Evolutionary conservation across 768 basidiomycete species (phyloP).

Genomic region (Collybia sordida): DNA sequence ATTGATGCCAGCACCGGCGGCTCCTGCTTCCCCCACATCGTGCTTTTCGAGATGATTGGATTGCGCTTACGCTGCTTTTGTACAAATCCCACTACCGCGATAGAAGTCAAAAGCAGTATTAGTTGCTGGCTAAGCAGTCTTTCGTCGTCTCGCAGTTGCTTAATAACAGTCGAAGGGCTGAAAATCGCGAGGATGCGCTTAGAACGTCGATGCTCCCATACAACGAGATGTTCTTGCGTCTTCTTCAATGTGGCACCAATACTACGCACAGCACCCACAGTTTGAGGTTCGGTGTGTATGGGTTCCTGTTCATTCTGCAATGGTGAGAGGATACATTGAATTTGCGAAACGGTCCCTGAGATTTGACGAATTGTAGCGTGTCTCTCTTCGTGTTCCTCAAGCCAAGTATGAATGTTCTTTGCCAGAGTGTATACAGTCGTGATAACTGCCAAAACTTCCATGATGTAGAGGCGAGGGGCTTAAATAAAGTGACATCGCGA

Average conservation of each 20-base stretch:
- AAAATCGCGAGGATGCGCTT: slow-evolving; percentile 17
- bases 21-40: not conserved
- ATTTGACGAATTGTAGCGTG: slow-evolving; percentile 15
- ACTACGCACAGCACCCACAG: slow-evolving; percentile 12
- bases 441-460: slow-evolving; percentile 14
- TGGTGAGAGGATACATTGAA: slow-evolving; percentile 16
- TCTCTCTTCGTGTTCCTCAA: slow-evolving; percentile 15
- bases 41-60: not conserved
- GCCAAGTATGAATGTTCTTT: slow-evolving; percentile 10
- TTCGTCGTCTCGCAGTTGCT: slow-evolving; percentile 21
- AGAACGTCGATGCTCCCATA: slow-evolving; percentile 14
- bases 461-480: not conserved
- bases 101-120: slow-evolving; percentile 17
- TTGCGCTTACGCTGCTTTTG: slow-evolving; percentile 1
- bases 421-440: slow-evolving; percentile 14
- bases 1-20: not conserved
- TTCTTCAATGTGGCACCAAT: slow-evolving; percentile 18
- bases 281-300: slow-evolving; percentile 4
- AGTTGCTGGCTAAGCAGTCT: slow-evolving; percentile 20
- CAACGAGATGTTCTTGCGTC: slow-evolving; percentile 16
- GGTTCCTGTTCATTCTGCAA: slow-evolving; percentile 2
- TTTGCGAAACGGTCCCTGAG: slow-evolving; percentile 12
- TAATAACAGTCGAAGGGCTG: slow-evolving; percentile 15
- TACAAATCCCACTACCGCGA: slow-evolving; percentile 11
- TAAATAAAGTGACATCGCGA: no score